Evolutionary conservation across 192 early-diverging fungal genomes (phyloP), one percentile per base, ranked within the genome.

Genomic region (Geosiphon pyriformis): DNA sequence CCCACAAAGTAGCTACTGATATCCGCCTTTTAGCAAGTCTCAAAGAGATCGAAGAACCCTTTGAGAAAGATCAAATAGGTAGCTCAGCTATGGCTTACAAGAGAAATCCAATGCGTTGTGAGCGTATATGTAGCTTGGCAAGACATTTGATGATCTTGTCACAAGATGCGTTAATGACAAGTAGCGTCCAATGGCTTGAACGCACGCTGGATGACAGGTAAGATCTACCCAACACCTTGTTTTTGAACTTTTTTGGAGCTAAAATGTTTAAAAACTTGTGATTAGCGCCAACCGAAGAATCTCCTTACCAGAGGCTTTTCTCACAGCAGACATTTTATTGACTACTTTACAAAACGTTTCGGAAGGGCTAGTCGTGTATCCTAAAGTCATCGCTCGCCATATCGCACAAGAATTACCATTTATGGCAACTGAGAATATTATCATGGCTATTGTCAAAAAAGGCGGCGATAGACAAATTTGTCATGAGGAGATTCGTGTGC

Each of bases 341-440:
- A 90, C 94, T 2, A 81, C 93, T 34, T 73, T 98, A 68, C 92
- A 96, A 72, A 98, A 98, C 87, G 94, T 98, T 58, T 94, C 89
- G 33, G 91, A 95, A 66, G 96, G 96, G 33, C 82, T 98, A 75
- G 96, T 98, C 2, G 96, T 98, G 0, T 98, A 98, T 75, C 94
- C 94, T 54, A 83, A 92, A 76, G 92, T 95, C 42, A 98, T 98
- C 75, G 84, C 80, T 34, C 87, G 90, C 37, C 87, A 93, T 32
- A 97, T 98, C 76, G 64, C 75, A 60, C 92, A 94, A 77, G 96
- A 98, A 76, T 79, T 98, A 46, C 96, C 96, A 52, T 98, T 98
- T 77, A 98, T 97, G 96, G 96, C 96, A n/a, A 98, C 96, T 23
- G 96, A 98, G 76, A 98, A 98, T 80, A 84, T 98, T 56, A 98